Evolutionary conservation across 495 filamentous ascomycete species (phyloP).

Genomic region (Jackrogersella minutella): DNA sequence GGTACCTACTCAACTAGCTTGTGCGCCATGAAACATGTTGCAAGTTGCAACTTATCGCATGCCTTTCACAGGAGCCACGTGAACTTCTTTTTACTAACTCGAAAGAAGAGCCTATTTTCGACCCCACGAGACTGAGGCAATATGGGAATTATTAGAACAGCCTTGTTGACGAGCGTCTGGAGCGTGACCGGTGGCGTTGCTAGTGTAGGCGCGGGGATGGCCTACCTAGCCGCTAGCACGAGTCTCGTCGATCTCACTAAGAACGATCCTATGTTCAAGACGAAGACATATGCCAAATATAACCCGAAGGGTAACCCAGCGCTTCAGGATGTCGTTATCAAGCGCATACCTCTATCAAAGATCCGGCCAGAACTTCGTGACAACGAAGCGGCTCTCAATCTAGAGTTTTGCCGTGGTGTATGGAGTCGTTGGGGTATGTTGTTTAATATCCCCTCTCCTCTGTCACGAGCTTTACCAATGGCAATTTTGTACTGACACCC

Average conservation of each 20-base stretch:
- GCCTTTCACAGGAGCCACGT: background rate
- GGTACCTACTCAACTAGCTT: too few relatives aligned
- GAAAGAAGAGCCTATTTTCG: too few relatives aligned
- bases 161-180: slow-evolving; percentile 51
- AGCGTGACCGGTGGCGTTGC: slow-evolving; percentile 40
- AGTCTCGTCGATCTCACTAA: slow-evolving; percentile 54
- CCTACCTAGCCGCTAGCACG: slow-evolving; percentile 42
- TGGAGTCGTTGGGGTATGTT: slow-evolving; percentile 70
- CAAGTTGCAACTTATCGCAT: too few relatives aligned
- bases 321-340: slow-evolving; percentile 68
- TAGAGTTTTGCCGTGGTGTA: slow-evolving; percentile 71
- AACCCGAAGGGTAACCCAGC: slow-evolving; percentile 70
- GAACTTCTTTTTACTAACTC: background rate
- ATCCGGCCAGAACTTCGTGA: slow-evolving; percentile 71
- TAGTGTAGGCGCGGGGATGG: slow-evolving; percentile 47
- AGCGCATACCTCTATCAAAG: slow-evolving; percentile 66
- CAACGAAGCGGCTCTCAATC: slow-evolving; percentile 64
- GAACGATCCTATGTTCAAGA: slow-evolving; percentile 69
- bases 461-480: background rate
- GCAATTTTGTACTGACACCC: slow-evolving; percentile 3
- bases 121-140: background rate
- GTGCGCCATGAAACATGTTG: background rate
- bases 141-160: slow-evolving; percentile 59
- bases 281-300: slow-evolving; percentile 60
- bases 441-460: background rate